These are phyloP conservation scores for Boletus patriciae DNA, from an alignment of 768 basidiomycete species.

Conservation along the genomic window DNA sequence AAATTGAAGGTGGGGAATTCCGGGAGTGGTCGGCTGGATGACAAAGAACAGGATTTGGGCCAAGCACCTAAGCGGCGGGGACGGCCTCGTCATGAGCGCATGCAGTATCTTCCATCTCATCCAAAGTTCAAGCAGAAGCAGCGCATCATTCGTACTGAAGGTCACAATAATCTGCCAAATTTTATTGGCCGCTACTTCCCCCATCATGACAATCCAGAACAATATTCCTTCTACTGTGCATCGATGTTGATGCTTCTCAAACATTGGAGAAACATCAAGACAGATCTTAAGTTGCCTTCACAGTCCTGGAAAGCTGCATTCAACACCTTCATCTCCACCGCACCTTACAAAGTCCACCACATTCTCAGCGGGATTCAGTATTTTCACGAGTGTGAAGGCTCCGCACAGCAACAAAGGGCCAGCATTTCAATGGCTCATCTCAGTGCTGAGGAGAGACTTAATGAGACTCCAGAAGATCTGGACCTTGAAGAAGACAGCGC, in stretches of 20 bases:
- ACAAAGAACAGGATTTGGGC: too few species aligned
- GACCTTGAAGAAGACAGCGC: too few species aligned
- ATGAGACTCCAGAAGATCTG: too few species aligned
- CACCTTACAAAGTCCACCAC: background rate
- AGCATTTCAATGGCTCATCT: too few species aligned
- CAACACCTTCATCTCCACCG: background rate
- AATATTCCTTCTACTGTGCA: constrained; percentile 35
- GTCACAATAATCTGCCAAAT: constrained; percentile 37
- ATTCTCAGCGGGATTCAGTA: background rate
- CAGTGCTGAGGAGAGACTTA: too few species aligned
- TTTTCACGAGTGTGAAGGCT: too few species aligned
- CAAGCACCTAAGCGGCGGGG: too few species aligned
- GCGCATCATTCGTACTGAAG: background rate
- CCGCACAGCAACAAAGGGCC: too few species aligned
- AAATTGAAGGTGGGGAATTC: too few species aligned
- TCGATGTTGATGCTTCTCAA: constrained; percentile 36
- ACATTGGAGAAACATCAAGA: constrained; percentile 32
- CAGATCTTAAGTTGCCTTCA: constrained; percentile 24
- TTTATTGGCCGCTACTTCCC: constrained; percentile 41
- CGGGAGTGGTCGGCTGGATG: too few species aligned
- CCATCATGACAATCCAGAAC: constrained; percentile 21
- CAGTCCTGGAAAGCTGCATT: constrained; percentile 29
- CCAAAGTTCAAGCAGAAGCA: background rate
- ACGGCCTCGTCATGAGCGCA: background rate
- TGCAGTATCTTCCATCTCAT: background rate